Base-by-base conservation (phyloP, 2,329 filamentous ascomycete genomes). In the Pyrenochaeta sp. region DNA sequence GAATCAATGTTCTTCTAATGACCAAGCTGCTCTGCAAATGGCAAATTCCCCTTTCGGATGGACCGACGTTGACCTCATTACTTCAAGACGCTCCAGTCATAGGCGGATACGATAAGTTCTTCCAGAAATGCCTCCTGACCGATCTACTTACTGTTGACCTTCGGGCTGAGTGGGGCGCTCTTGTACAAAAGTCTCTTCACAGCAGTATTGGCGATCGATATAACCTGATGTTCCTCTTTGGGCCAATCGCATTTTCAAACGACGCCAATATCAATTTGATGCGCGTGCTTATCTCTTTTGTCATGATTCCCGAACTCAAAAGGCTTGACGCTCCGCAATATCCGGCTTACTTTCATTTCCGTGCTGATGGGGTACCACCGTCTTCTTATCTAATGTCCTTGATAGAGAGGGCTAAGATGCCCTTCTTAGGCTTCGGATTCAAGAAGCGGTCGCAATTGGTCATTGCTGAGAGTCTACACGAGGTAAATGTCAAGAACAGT, bases 201-300 rank as follows among this genome's bases (percentile, higher is more conserved):
- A 63, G 65, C 1, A 53, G 45, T 0, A 15, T 12, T 2, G 23
- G 66, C 10, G 70, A 77, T 18, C 60, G 53, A 10, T 78, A 75
- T 45, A 57, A 45, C 1, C 58, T 84, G 14, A 81, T 81, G 68
- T 84, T 84, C 46, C 52, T 80, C 0, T 70, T 84, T 9, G 77
- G 74, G 1, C 60, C 76, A 0, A 63, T 85, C n/a, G 73, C 78
- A 0, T 85, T 80, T 53, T 63, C 71, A 0, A 21, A 64, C 0
- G 58, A 71, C 23, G 67, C 69, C 1, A 66, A 82, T n/a, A 76
- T 82, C 63, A 59, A 66, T 0, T 39, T 81, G 0, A 40, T 85
- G 1, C 72, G 76, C 36, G 69, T 77, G 0, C 60, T 87, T 1
- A 68, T 80, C 4, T 77, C 81, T 0, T 85, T 81, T 60, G 72